Percentiles rank a stretch among this genome's conserved stretches.
Conservation (phyloP, 2,329 filamentous ascomycete genomes). For the Calonectria multiphialidica region DNA sequence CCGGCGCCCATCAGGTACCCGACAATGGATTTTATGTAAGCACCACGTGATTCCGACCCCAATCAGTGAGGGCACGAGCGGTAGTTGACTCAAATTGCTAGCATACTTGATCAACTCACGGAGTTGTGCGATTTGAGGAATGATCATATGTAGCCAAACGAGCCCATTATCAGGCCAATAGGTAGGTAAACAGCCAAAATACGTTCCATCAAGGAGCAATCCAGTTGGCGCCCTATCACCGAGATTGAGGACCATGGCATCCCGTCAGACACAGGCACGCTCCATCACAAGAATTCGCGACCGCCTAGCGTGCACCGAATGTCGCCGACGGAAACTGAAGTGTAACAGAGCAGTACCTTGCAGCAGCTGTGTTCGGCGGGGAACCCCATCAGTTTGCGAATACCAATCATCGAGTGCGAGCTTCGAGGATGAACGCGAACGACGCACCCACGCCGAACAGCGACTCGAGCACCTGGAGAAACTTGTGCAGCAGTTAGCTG, state of each 20-base stretch:
- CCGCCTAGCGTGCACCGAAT: slow-evolving; percentile 1
- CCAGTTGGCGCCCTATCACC: no score
- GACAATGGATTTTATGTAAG: background rate
- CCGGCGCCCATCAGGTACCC: background rate
- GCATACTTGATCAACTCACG: no score
- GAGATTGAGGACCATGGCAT: background rate
- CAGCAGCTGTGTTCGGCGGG: slow-evolving; percentile 7
- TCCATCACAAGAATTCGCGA: slow-evolving; percentile 5
- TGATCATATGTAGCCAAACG: no score
- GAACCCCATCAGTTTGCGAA: background rate
- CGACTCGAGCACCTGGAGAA: slow-evolving; percentile 5
- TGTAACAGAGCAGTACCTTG: background rate
- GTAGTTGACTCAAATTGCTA: background rate
- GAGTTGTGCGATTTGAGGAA: no score
- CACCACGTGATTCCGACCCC: background rate
- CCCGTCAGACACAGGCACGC: background rate
- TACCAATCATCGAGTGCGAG: background rate
- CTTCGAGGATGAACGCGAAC: background rate
- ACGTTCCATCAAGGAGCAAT: no score
- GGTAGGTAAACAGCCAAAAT: background rate
- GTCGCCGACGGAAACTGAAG: slow-evolving; percentile 9
- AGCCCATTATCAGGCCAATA: no score
- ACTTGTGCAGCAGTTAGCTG: background rate
- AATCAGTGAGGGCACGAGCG: background rate
- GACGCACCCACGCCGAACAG: background rate